Percentiles rank a stretch among this genome's conserved stretches.
Evolutionary conservation across 768 basidiomycete genomes (phyloP).

Genomic region (Podaxis pistillaris): DNA sequence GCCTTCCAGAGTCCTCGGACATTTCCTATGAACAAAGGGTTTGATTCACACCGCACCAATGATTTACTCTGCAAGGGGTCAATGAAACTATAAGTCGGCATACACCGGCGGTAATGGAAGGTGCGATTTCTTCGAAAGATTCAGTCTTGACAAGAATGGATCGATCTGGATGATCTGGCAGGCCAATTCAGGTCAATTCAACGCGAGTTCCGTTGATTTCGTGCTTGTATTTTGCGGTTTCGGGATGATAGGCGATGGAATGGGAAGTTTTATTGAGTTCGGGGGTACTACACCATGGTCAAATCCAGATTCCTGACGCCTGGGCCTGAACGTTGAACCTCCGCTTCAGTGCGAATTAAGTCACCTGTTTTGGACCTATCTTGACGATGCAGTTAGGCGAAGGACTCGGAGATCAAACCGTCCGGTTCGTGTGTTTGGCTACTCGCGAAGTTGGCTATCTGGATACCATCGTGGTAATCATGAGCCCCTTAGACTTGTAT

Average conservation of each 20-base stretch:
- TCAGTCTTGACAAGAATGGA: not conserved
- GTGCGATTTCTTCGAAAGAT: conserved; percentile 16
- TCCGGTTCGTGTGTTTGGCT: not conserved
- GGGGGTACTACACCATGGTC: not conserved
- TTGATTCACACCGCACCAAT: not conserved
- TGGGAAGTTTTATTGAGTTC: not conserved
- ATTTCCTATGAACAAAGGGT: not conserved
- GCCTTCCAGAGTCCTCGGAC: not conserved
- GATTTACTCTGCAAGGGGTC: not conserved
- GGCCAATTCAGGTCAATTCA: not conserved
- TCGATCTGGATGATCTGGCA: conserved; percentile 2
- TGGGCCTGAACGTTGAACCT: not conserved
- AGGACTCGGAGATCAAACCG: not conserved
- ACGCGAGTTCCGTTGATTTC: conserved; percentile 12
- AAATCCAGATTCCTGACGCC: not conserved
- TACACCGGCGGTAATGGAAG: conserved; percentile 3
- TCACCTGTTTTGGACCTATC: not conserved
- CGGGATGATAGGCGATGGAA: conserved; percentile 2
- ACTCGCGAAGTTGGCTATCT: not conserved
- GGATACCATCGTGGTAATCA: not conserved
- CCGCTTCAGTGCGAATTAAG: not conserved
- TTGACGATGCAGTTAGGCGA: not conserved
- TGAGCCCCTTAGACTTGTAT: not conserved
- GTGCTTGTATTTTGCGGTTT: conserved; percentile 4
- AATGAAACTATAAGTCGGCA: conserved; percentile 1